Evolutionary conservation across 2,329 filamentous ascomycete genomes (phyloP).

Genomic region (Penicillium palitans): DNA sequence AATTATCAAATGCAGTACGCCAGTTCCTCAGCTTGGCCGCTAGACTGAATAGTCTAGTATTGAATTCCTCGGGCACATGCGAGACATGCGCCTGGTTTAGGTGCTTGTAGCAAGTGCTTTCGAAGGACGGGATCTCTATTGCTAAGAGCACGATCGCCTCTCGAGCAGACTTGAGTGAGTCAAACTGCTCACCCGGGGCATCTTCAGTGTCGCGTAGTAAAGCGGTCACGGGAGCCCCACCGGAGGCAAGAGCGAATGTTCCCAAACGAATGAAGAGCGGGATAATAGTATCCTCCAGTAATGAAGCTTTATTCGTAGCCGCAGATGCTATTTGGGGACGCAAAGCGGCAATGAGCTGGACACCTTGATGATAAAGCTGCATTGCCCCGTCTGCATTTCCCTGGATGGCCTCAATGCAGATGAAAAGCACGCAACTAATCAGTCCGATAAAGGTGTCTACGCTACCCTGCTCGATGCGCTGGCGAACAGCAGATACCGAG

Average conservation of each 20-base stretch:
- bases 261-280: slow-evolving; percentile 34
- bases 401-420: slow-evolving; percentile 35
- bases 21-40: slow-evolving; percentile 23
- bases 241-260: slow-evolving; percentile 19
- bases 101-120: slow-evolving; percentile 22
- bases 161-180: slow-evolving; percentile 28
- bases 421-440: slow-evolving; percentile 36
- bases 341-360: slow-evolving; percentile 27
- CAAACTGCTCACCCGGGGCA: slow-evolving; percentile 8
- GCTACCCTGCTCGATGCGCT: slow-evolving; percentile 26
- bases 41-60: slow-evolving; percentile 17
- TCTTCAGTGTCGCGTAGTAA: slow-evolving; percentile 18
- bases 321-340: slow-evolving; percentile 15
- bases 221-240: slow-evolving; percentile 12
- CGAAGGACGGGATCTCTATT: slow-evolving; percentile 27
- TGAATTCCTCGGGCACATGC: slow-evolving; percentile 18
- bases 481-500: slow-evolving; percentile 30
- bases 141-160: slow-evolving; percentile 28
- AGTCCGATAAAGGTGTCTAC: slow-evolving; percentile 32
- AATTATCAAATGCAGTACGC: slow-evolving; percentile 23
- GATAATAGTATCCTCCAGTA: slow-evolving; percentile 30
- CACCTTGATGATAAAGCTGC: slow-evolving; percentile 32
- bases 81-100: slow-evolving; percentile 8
- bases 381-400: slow-evolving; percentile 29
- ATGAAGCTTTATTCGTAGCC: slow-evolving; percentile 6